Evolutionary conservation across 345 rosid species (phyloP), one percentile per base, ranked within the genome.

Genomic region (Mercurialis annua): DNA sequence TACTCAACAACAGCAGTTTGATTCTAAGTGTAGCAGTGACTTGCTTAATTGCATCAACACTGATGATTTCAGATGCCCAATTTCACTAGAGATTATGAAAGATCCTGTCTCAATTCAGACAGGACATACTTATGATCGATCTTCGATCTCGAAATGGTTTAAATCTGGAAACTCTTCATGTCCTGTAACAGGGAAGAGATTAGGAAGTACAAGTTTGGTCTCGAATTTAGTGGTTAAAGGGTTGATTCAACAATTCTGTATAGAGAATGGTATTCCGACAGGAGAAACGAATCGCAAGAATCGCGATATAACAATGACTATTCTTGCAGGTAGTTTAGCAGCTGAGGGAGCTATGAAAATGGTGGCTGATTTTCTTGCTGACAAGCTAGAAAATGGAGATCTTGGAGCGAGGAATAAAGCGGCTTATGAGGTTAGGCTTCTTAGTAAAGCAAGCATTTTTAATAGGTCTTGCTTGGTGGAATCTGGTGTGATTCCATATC

Each of bases 391-490:
- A 1, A 66, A 57, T 29, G 93, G 87, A 31, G 67, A 69, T 1
- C 31, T 29, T 29, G 53, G 64, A 56, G 88, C 80, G 76, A 81
- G 51, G 73, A 78, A 67, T 38, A 87, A 77, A 56, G 90, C 88
- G 0, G 81, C 85, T 62, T 79, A 80, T 21, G 96, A 90, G 83
- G 79, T 88, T 56, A 81, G 95, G 64, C 48, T 87, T 68, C 88
- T 88, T 47, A 81, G 87, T 42, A 92, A 90, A 68, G 62, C 80
- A 56, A 88, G 78, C 83, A 72, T 82, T 79, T 88, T 86, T 71
- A 80, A 77, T 68, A 74, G 93, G 65, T 80, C 84, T 79, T 85
- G 96, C 77, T 81, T 88, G 68, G 82, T 84, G 54, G 96, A 88
- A 77, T 80, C 85, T 54, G 89, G 96, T 17, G 58, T 59, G 44